Conservation (phyloP, 75 land plant genomes). For the Isoetes taiwanensis region DNA sequence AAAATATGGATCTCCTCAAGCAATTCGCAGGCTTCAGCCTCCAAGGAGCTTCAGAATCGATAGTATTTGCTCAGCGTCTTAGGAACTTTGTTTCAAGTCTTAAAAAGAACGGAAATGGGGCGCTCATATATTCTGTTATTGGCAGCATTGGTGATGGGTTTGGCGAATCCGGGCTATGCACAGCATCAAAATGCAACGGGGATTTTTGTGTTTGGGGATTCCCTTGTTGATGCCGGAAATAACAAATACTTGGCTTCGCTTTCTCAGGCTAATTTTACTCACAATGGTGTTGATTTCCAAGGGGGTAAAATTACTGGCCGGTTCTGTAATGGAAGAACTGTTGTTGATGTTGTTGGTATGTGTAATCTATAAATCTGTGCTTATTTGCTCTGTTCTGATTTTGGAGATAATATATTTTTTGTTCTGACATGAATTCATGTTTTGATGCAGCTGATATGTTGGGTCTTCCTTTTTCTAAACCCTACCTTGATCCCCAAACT, state of each 20-base stretch:
- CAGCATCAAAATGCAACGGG: no score
- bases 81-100: no score
- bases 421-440: neutral
- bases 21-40: no score
- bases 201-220: slow-evolving; percentile 1
- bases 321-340: slow-evolving; percentile 1
- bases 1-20: no score
- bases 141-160: no score
- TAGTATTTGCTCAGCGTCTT: no score
- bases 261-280: neutral
- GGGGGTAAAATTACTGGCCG: neutral
- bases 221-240: neutral
- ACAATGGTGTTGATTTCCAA: slow-evolving; percentile 6
- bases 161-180: no score
- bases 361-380: neutral
- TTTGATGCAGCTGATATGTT: neutral
- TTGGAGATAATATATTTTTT: neutral
- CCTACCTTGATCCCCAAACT: neutral
- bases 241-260: neutral
- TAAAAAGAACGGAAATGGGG: no score
- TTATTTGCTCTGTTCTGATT: neutral
- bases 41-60: no score
- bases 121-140: no score
- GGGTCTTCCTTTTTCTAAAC: neutral
- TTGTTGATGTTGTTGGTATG: neutral